Conservation (phyloP, 345 rosid species). For the Syzygium grande region DNA sequence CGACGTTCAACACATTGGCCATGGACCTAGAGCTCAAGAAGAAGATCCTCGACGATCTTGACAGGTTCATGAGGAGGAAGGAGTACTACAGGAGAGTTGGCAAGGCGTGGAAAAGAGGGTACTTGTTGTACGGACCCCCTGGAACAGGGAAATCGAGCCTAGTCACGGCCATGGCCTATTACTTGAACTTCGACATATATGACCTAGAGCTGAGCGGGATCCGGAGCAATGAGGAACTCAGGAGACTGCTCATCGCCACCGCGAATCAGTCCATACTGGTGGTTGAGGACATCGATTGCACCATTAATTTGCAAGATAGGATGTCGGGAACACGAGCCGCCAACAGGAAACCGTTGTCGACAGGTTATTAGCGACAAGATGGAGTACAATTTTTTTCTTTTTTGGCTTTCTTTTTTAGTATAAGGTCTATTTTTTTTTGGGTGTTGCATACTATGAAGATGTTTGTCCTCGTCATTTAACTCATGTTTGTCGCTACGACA, state of each 20-base stretch:
- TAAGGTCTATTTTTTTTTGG: neutral
- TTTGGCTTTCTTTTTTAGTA: neutral
- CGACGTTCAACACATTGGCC: conserved; percentile 5
- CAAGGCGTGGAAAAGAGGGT: conserved; percentile 12
- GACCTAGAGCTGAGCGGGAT: conserved; percentile 7
- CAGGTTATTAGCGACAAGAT: neutral
- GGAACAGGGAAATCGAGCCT: conserved; percentile 15
- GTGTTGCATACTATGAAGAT: neutral
- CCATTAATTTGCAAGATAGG: neutral
- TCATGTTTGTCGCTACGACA: neutral
- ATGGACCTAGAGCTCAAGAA: conserved; percentile 4
- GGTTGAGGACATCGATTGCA: conserved; percentile 18
- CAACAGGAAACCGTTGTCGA: too few species aligned
- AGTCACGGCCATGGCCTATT: conserved; percentile 14
- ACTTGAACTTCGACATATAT: conserved; percentile 10
- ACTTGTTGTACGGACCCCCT: conserved; percentile 7
- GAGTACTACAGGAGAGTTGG: conserved; percentile 10
- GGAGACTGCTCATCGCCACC: neutral
- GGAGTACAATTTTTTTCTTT: neutral
- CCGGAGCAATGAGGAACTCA: neutral
- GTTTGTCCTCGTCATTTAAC: neutral
- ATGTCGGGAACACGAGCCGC: neutral
- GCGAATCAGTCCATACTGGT: conserved; percentile 10
- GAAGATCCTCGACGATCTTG: neutral
- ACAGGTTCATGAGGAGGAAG: conserved; percentile 3